phyloP scores from a whole-genome alignment of 345 rosid genomes.

The thale cress (Arabidopsis thaliana) region DNA sequence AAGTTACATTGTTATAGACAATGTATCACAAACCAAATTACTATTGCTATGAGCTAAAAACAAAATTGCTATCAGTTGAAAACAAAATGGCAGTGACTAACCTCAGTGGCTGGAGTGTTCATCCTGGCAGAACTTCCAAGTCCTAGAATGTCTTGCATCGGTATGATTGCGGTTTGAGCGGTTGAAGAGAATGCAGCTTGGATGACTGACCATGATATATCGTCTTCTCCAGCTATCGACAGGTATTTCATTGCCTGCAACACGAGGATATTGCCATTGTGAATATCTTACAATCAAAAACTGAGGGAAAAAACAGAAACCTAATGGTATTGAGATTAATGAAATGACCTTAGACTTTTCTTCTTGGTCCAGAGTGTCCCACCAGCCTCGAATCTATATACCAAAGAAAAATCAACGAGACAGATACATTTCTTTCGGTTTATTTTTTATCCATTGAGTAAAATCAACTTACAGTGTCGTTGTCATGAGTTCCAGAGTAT shows the following conservation, averaged over 20 bases:
- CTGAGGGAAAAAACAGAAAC: background rate
- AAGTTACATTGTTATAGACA: background rate
- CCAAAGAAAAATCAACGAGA: conserved; percentile 12
- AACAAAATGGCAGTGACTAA: conserved; percentile 34
- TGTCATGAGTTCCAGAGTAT: conserved; percentile 98
- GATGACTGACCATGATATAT: conserved; percentile 71
- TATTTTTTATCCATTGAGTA: background rate
- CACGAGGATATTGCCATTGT: conserved; percentile 3
- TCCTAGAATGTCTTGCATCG: conserved; percentile 91
- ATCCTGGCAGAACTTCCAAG: conserved; percentile 83
- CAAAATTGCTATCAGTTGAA: too few relatives aligned
- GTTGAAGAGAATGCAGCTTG: conserved; percentile 70
- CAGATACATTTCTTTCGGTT: background rate
- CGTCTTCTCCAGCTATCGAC: conserved; percentile 57
- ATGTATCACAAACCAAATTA: background rate
- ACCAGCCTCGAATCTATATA: conserved; percentile 81
- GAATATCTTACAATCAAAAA: background rate
- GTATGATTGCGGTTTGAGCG: conserved; percentile 76
- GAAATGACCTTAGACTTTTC: conserved; percentile 65
- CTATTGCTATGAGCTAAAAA: background rate
- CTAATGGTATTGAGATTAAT: background rate
- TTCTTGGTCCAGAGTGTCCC: conserved; percentile 63
- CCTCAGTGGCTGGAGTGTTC: conserved; percentile 93
- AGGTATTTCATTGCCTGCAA: conserved; percentile 73
- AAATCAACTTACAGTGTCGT: conserved; percentile 71